phyloP scores from a whole-genome alignment of 352 stramenopile genomes.

The Blastocystis sp. region DNA sequence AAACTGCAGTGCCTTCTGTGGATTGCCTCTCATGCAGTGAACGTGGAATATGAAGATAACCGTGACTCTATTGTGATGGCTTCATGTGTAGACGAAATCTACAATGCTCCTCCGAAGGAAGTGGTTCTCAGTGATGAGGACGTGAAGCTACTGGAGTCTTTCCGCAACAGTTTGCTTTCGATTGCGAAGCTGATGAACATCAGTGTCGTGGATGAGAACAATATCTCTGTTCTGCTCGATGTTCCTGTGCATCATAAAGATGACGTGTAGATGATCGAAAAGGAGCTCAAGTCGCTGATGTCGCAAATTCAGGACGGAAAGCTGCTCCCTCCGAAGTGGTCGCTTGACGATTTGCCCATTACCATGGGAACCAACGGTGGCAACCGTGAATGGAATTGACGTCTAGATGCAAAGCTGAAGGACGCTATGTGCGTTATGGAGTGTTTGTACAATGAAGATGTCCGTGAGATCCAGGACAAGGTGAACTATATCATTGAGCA shows the following conservation, averaged over 20 bases:
- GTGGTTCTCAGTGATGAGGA: constrained; percentile 21
- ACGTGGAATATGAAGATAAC: constrained; percentile 60
- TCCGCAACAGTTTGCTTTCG: background rate
- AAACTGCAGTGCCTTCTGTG: constrained; percentile 42
- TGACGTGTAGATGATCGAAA: constrained; percentile 1
- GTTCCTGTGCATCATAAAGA: background rate
- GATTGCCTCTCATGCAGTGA: constrained; percentile 55
- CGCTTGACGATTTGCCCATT: constrained; percentile 40
- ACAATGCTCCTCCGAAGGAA: constrained; percentile 21
- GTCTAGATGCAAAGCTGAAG: constrained; percentile 7
- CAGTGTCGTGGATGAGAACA: constrained; percentile 44
- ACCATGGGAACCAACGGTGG: constrained; percentile 7
- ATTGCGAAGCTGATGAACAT: constrained; percentile 31
- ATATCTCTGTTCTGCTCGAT: constrained; percentile 44
- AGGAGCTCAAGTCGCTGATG: constrained; percentile 26
- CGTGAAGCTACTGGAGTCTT: background rate
- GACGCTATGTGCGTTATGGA: constrained; percentile 58
- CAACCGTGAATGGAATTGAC: background rate
- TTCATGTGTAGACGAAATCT: constrained; percentile 28
- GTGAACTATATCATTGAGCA: constrained; percentile 63
- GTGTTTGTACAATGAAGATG: constrained; percentile 64
- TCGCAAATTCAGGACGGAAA: constrained; percentile 10
- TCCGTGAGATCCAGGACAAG: constrained; percentile 62
- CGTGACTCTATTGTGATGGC: background rate
- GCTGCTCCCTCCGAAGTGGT: background rate